phyloP scores from a whole-genome alignment of 805 yeast species.

The Candida railenensis region DNA sequence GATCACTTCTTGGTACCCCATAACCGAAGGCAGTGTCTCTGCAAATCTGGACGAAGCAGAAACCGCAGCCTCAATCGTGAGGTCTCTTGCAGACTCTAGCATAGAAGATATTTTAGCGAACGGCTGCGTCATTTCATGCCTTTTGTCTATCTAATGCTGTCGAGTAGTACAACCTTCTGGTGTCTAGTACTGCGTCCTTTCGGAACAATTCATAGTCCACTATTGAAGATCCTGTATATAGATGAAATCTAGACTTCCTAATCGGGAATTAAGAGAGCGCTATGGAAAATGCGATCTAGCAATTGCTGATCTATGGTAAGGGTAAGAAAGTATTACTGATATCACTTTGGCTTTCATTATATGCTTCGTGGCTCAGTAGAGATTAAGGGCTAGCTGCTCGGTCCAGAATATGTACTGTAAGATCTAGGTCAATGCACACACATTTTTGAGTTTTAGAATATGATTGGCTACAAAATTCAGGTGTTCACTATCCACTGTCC shows the following conservation, averaged over 20 bases:
- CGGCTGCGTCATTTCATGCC: conserved; percentile 40
- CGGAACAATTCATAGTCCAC: too few species aligned
- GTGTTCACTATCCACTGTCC: too few species aligned
- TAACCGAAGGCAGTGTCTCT: conserved; percentile 54
- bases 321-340: too few species aligned
- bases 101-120: conserved; percentile 64
- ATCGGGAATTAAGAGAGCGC: conserved; percentile 4
- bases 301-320: too few species aligned
- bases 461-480: too few species aligned
- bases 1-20: conserved; percentile 65
- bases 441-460: too few species aligned
- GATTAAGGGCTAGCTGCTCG: too few species aligned
- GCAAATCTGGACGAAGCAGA: conserved; percentile 67
- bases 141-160: neutral
- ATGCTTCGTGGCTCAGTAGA: too few species aligned
- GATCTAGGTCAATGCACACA: too few species aligned
- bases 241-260: conserved; percentile 8
- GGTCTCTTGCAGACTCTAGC: conserved; percentile 74
- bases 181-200: too few species aligned
- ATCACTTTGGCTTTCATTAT: conserved; percentile 2
- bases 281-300: too few species aligned
- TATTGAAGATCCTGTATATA: neutral
- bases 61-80: conserved; percentile 81
- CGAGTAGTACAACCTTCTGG: neutral
- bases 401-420: too few species aligned